phyloP scores from a whole-genome alignment of 176 grass and related monocot genomes.

The Zoysia pacifica region DNA sequence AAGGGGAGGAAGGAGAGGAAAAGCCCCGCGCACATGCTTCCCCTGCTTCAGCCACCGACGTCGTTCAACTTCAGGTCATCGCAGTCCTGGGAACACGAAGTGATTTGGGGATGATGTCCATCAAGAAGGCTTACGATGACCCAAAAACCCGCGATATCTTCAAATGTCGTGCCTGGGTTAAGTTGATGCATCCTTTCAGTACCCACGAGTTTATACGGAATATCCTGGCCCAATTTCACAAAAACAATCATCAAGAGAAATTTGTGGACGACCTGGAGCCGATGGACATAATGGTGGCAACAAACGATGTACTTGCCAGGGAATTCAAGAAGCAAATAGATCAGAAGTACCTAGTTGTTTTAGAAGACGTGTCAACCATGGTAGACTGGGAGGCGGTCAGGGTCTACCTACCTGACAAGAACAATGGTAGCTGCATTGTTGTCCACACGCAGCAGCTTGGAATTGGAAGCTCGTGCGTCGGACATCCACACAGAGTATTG shows the following conservation, averaged over 20 bases:
- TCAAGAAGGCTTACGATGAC: not conserved
- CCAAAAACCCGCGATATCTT: not conserved
- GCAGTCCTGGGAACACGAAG: conserved; percentile 19
- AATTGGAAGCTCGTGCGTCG: not conserved
- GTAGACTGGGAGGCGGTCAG: conserved; percentile 7
- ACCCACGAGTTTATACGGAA: not conserved
- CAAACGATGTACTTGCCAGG: not conserved
- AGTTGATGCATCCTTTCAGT: not conserved
- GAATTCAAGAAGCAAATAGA: not conserved
- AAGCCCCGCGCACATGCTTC: too few relatives aligned
- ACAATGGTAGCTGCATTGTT: conserved; percentile 24
- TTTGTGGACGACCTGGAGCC: not conserved
- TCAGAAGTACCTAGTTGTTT: conserved; percentile 9
- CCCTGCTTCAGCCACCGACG: too few relatives aligned
- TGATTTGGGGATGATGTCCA: not conserved
- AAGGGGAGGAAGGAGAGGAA: too few relatives aligned
- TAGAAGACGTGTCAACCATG: conserved; percentile 15
- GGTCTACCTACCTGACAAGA: not conserved
- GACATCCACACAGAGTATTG: not conserved
- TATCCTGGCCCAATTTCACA: not conserved
- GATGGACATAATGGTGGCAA: not conserved
- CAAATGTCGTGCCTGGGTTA: conserved; percentile 23
- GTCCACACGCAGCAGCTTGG: not conserved
- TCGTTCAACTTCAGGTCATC: conserved; percentile 2
- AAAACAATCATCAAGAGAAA: not conserved